A percentile compares a stretch with the other conserved stretches of the same genome.
Conservation (phyloP, 2,329 filamentous ascomycete genomes). For the Trichophyton schoenleinii region DNA sequence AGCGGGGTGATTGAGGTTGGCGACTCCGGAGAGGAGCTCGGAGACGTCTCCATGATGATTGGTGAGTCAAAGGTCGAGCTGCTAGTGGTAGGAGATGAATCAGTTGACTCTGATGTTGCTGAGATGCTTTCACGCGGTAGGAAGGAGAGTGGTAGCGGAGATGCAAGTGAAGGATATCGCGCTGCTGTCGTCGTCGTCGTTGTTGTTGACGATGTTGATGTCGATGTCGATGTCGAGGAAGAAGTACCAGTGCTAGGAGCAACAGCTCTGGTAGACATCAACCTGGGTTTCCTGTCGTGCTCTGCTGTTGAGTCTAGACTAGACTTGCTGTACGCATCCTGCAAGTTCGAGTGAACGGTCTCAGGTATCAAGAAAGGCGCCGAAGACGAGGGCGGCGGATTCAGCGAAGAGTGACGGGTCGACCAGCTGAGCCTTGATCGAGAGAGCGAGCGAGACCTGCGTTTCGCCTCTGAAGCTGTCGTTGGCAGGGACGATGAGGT, state of each 20-base stretch:
- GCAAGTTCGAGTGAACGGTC: neutral
- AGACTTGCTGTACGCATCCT: neutral
- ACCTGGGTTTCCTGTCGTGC: slow-evolving; percentile 1
- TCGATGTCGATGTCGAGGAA: no score
- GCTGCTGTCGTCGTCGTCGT: neutral
- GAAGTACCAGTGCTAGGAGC: no score
- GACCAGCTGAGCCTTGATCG: slow-evolving; percentile 1
- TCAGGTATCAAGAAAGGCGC: slow-evolving; percentile 3
- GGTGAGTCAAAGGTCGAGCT: slow-evolving; percentile 87
- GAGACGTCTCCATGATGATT: slow-evolving; percentile 77
- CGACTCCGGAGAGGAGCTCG: slow-evolving; percentile 85
- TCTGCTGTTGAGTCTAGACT: neutral
- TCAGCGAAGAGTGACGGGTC: neutral
- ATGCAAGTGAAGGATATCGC: neutral
- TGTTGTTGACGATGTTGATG: neutral
- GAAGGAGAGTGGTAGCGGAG: slow-evolving; percentile 15
- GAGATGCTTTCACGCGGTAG: slow-evolving; percentile 34
- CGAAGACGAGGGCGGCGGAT: neutral
- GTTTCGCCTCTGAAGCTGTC: slow-evolving; percentile 3
- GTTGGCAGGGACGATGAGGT: slow-evolving; percentile 3
- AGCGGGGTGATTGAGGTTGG: slow-evolving; percentile 59
- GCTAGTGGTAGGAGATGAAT: slow-evolving; percentile 90
- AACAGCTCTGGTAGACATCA: neutral
- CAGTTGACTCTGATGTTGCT: slow-evolving; percentile 62
- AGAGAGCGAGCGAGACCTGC: slow-evolving; percentile 4